A percentile compares a stretch with the other conserved stretches of the same genome.
phyloP scores from a whole-genome alignment of 192 early-diverging fungal genomes.

The Entomortierella chlamydospora region DNA sequence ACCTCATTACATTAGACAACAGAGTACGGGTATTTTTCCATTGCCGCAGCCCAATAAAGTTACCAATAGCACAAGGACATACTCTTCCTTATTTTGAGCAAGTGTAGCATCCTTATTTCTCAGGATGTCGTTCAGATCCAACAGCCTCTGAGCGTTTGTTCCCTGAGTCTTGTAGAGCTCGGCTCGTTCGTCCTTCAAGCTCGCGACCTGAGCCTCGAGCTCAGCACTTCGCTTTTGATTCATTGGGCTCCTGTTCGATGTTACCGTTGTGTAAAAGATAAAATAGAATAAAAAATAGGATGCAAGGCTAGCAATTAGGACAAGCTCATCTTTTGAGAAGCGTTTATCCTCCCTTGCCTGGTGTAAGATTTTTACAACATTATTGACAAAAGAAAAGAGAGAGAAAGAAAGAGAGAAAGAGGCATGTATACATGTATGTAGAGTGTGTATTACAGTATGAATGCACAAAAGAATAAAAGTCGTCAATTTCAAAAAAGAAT shows the following conservation, averaged over 20 bases:
- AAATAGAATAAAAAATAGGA: slow-evolving; percentile 4
- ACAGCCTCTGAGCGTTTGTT: slow-evolving; percentile 89
- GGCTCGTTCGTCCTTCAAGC: slow-evolving; percentile 86
- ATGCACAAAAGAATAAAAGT: neutral
- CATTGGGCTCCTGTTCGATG: slow-evolving; percentile 58
- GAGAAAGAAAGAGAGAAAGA: too few relatives aligned
- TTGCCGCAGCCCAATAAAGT: neutral
- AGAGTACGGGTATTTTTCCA: neutral
- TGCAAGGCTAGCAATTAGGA: slow-evolving; percentile 6
- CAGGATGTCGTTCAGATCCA: slow-evolving; percentile 86
- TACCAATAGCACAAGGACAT: slow-evolving; percentile 51
- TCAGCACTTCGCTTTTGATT: slow-evolving; percentile 76
- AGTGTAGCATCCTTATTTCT: slow-evolving; percentile 68
- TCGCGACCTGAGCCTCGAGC: slow-evolving; percentile 78
- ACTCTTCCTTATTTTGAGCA: slow-evolving; percentile 74
- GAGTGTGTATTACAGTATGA: too few relatives aligned
- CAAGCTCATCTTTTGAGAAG: slow-evolving; percentile 1
- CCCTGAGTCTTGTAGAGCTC: slow-evolving; percentile 92
- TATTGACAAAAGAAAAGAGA: neutral
- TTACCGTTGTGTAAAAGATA: neutral
- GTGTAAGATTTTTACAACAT: neutral
- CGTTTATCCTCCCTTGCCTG: slow-evolving; percentile 2
- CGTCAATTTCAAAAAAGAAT: neutral
- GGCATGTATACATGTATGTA: too few relatives aligned
- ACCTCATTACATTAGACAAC: neutral